Conservation (phyloP, 1,284 basidiomycete species). For the Ustilago loliicola region DNA sequence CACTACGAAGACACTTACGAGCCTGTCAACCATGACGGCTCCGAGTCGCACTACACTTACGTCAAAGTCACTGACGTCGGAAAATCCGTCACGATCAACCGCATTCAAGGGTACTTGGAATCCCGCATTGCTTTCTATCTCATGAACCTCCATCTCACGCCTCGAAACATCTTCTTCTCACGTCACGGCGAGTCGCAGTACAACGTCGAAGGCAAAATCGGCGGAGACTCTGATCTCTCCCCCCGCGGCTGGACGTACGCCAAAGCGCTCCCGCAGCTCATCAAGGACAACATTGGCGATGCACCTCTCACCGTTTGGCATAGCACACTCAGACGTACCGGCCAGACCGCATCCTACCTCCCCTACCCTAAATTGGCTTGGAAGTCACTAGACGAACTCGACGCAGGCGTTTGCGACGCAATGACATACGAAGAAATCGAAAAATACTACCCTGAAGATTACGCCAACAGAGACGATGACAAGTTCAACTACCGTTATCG, state of each 20-base stretch:
- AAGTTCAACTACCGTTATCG: slow-evolving; percentile 98
- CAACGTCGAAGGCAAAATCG: slow-evolving; percentile 96
- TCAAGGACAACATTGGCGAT: slow-evolving; percentile 91
- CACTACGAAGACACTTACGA: slow-evolving; percentile 97
- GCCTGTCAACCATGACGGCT: slow-evolving; percentile 77
- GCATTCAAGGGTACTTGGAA: slow-evolving; percentile 83
- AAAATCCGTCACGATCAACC: slow-evolving; percentile 65
- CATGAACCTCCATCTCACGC: slow-evolving; percentile 98
- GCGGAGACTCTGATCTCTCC: slow-evolving; percentile 91
- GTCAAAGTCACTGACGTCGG: slow-evolving; percentile 71
- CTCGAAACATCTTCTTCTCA: slow-evolving; percentile 95
- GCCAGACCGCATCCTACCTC: slow-evolving; percentile 86
- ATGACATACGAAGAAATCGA: slow-evolving; percentile 99
- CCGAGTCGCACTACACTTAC: slow-evolving; percentile 77
- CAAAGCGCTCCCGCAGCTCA: slow-evolving; percentile 84
- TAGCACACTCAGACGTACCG: slow-evolving; percentile 90
- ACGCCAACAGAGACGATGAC: slow-evolving; percentile 97
- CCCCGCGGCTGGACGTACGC: slow-evolving; percentile 88
- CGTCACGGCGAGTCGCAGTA: slow-evolving; percentile 97
- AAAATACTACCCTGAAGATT: slow-evolving; percentile 93
- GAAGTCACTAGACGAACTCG: slow-evolving; percentile 98
- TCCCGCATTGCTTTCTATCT: slow-evolving; percentile 97
- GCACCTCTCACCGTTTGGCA: slow-evolving; percentile 95
- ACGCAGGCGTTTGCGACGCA: slow-evolving; percentile 98
- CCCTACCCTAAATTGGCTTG: slow-evolving; percentile 94